phyloP scores from a whole-genome alignment of 1,284 basidiomycete genomes.

The Heterobasidion annosum region DNA sequence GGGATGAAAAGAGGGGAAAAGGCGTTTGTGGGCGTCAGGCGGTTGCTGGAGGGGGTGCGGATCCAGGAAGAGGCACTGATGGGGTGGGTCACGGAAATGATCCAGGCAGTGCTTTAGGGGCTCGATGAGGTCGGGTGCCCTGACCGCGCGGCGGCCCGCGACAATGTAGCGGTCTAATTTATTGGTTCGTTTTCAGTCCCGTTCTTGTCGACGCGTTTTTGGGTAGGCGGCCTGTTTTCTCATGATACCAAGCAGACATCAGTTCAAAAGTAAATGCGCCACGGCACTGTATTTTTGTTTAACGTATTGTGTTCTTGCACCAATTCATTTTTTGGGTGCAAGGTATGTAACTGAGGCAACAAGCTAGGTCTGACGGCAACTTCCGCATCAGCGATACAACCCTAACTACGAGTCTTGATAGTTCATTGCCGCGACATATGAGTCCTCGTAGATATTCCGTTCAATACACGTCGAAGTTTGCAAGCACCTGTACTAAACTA shows the following conservation, averaged over 20 bases:
- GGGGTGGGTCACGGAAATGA: constrained; percentile 74
- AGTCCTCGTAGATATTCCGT: neutral
- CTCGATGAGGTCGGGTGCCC: neutral
- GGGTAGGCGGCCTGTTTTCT: no score
- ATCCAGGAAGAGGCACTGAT: constrained; percentile 64
- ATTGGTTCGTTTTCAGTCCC: no score
- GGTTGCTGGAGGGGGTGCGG: constrained; percentile 53
- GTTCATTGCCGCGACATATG: neutral
- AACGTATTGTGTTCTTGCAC: no score
- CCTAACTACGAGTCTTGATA: neutral
- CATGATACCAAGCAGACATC: no score
- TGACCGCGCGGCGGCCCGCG: neutral
- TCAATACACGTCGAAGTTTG: constrained; percentile 28
- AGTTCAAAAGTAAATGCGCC: no score
- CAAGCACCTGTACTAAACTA: constrained; percentile 30
- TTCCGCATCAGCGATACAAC: no score
- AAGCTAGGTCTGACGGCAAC: no score
- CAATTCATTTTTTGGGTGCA: no score
- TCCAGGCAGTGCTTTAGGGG: constrained; percentile 38
- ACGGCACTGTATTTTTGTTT: no score
- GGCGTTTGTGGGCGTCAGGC: constrained; percentile 56
- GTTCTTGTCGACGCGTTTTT: no score
- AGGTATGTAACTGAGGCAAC: no score
- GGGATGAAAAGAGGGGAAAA: constrained; percentile 58
- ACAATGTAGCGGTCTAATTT: no score